A percentile compares a stretch with the other conserved stretches of the same genome.
These are phyloP conservation scores for Fusarium sublunatum DNA, from an alignment of 2,329 filamentous ascomycete genomes.

Conservation along the genomic window DNA sequence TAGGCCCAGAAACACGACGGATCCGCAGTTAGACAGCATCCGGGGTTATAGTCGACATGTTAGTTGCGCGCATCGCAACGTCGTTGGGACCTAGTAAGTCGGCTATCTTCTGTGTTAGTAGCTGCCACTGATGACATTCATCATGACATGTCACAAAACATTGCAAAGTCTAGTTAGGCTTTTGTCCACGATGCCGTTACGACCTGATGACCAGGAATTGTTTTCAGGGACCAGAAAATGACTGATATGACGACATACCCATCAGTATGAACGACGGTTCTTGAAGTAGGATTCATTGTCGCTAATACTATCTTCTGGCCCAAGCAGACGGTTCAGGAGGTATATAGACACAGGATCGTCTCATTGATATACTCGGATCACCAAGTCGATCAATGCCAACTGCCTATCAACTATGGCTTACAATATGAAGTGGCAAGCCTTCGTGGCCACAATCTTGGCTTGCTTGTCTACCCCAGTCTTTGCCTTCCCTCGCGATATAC, in stretches of 20 bases:
- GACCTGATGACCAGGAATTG: neutral
- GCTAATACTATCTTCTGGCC: too few species aligned
- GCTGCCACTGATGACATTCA: neutral
- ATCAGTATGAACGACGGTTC: neutral
- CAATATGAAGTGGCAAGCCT: conserved; percentile 22
- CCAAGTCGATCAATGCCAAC: conserved; percentile 23
- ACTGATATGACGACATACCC: conserved; percentile 17
- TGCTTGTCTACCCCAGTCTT: neutral
- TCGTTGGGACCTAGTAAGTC: neutral
- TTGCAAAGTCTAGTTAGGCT: neutral
- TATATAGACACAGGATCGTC: conserved; percentile 26
- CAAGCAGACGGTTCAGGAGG: neutral
- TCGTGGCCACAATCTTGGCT: conserved; percentile 7
- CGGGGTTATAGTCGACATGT: neutral
- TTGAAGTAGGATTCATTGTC: neutral
- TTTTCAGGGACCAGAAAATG: neutral
- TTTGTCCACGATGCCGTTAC: neutral
- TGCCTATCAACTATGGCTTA: conserved; percentile 16
- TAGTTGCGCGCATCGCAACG: neutral
- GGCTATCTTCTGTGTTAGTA: neutral
- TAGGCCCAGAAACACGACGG: conserved; percentile 3
- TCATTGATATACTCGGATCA: conserved; percentile 3
- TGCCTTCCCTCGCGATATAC: conserved; percentile 2
- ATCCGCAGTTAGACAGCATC: neutral
- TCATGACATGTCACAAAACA: conserved; percentile 7